Evolutionary conservation across 805 yeast species (phyloP).

Genomic region (Lipomyces mesembrius): DNA sequence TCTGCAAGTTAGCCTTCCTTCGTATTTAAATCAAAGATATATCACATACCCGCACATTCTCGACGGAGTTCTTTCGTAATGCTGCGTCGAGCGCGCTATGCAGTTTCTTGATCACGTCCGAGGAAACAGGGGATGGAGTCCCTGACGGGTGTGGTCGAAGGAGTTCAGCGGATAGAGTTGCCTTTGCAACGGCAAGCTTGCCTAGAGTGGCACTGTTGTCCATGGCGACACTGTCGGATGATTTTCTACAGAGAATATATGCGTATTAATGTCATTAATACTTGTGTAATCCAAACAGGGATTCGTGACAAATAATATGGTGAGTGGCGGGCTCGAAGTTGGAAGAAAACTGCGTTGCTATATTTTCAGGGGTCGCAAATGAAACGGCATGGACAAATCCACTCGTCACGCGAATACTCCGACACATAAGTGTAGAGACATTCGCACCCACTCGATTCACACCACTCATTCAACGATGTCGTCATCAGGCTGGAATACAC

Average conservation of each 20-base stretch:
- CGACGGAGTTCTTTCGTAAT: slow-evolving; percentile 13
- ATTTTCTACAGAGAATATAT: background rate
- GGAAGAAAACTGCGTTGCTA: background rate
- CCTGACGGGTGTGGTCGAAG: slow-evolving; percentile 15
- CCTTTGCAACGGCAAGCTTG: slow-evolving; percentile 27
- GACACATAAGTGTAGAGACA: background rate
- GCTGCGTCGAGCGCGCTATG: slow-evolving; percentile 22
- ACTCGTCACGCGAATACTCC: too few relatives aligned
- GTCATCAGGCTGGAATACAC: slow-evolving; percentile 60
- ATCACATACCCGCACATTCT: slow-evolving; percentile 21
- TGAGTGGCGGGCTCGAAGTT: too few relatives aligned
- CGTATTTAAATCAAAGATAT: background rate
- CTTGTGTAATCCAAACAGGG: background rate
- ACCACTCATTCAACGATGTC: slow-evolving; percentile 9
- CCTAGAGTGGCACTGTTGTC: slow-evolving; percentile 11
- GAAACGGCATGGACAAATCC: too few relatives aligned
- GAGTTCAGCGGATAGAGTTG: slow-evolving; percentile 30
- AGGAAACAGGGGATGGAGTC: slow-evolving; percentile 7
- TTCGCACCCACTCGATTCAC: slow-evolving; percentile 2
- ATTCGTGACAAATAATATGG: background rate
- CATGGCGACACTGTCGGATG: background rate
- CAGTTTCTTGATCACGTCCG: slow-evolving; percentile 20
- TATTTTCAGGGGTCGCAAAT: background rate
- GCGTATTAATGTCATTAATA: background rate
- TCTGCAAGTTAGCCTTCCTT: background rate